Conservation (phyloP, 2,329 filamentous ascomycete genomes). For the Diaporthe ilicicola region DNA sequence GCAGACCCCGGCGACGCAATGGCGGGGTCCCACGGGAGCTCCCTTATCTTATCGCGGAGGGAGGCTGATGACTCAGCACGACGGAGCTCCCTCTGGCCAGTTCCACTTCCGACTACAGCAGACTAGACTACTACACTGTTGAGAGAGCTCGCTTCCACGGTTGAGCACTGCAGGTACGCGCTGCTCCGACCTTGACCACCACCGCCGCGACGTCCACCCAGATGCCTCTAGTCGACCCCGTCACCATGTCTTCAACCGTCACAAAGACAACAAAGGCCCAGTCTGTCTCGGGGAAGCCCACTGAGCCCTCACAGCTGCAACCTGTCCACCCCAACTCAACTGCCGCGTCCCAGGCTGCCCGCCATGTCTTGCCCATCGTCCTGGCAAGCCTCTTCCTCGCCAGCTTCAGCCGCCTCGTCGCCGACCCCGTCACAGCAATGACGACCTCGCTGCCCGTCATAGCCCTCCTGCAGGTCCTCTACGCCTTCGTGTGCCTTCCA, state of each 20-base stretch:
- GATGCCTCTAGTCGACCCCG: conserved; percentile 44
- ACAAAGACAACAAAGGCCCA: conserved; percentile 34
- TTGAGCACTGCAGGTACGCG: background rate
- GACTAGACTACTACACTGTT: too few relatives aligned
- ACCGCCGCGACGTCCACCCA: background rate
- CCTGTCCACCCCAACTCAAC: conserved; percentile 38
- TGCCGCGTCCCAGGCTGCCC: conserved; percentile 40
- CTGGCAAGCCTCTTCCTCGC: conserved; percentile 40
- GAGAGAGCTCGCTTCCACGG: background rate
- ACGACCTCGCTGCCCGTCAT: conserved; percentile 41
- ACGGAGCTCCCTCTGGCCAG: background rate
- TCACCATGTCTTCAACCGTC: conserved; percentile 42
- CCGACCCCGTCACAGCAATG: conserved; percentile 43
- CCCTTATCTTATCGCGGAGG: conserved; percentile 14
- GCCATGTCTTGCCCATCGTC: conserved; percentile 41
- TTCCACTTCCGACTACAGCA: background rate
- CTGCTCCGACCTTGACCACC: background rate
- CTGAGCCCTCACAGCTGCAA: conserved; percentile 30
- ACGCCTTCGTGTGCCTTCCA: conserved; percentile 71
- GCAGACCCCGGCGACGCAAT: background rate
- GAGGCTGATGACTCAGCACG: background rate
- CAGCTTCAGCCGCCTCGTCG: conserved; percentile 42
- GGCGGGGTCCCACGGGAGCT: conserved; percentile 12
- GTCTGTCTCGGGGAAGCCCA: conserved; percentile 7
- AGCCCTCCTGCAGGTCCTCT: conserved; percentile 48